phyloP scores from a whole-genome alignment of 805 yeast species.

The Pichia insulana region DNA sequence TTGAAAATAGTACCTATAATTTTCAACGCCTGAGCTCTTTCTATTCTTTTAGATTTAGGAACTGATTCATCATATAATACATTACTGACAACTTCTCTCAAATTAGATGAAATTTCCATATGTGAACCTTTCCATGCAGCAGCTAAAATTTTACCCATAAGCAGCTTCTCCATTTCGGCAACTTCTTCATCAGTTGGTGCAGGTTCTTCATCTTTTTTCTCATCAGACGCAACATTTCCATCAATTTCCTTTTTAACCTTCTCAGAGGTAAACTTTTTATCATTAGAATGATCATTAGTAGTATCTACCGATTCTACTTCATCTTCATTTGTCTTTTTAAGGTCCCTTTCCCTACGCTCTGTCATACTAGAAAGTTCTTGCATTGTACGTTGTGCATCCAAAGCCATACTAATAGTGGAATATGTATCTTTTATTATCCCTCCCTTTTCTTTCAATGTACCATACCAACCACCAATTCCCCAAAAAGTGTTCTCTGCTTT shows the following conservation, averaged over 20 bases:
- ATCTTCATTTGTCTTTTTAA: conserved; percentile 16
- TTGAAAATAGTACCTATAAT: conserved; percentile 65
- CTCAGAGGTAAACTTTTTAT: not conserved
- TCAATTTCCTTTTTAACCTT: not conserved
- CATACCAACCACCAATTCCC: conserved; percentile 79
- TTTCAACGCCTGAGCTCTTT: conserved; percentile 72
- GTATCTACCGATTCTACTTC: conserved; percentile 3
- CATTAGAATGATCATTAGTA: not conserved
- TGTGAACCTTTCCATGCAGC: conserved; percentile 95
- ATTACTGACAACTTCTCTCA: conserved; percentile 73
- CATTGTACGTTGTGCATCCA: conserved; percentile 79
- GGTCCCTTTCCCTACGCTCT: conserved; percentile 33
- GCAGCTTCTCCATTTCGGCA: conserved; percentile 70
- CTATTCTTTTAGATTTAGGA: conserved; percentile 50
- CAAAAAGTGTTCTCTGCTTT: conserved; percentile 65
- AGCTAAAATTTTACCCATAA: conserved; percentile 83
- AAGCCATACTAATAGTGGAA: conserved; percentile 70
- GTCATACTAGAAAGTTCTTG: conserved; percentile 69
- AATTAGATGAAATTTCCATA: conserved; percentile 72
- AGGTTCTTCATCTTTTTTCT: conserved; percentile 21
- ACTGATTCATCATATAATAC: conserved; percentile 63
- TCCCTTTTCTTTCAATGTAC: conserved; percentile 78
- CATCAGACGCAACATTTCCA: conserved; percentile 25
- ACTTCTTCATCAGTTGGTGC: conserved; percentile 44
- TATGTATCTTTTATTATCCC: conserved; percentile 75